These are phyloP conservation scores for Tuctoria greenei DNA, from an alignment of 176 grass and related monocot species.

Conservation along the genomic window DNA sequence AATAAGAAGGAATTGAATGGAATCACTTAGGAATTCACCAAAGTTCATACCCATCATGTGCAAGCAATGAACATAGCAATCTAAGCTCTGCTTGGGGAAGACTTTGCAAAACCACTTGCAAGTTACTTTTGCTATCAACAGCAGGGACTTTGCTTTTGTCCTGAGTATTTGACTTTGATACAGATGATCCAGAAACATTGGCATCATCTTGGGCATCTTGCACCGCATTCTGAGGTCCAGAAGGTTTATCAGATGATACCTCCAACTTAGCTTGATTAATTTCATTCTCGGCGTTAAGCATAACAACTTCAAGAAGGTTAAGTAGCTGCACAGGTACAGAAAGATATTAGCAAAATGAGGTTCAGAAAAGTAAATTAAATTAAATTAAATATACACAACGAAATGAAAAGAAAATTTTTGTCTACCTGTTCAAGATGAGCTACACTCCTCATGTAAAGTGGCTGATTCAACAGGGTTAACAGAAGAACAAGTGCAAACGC, in stretches of 20 bases:
- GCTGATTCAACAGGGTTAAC: constrained; percentile 82
- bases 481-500: constrained; percentile 79
- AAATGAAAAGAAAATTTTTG: not conserved
- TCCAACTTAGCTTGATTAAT: constrained; percentile 61
- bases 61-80: constrained; percentile 93
- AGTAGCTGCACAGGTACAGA: constrained; percentile 63
- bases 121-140: constrained; percentile 36
- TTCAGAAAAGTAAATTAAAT: not conserved
- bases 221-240: constrained; percentile 61
- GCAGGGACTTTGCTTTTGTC: constrained; percentile 31
- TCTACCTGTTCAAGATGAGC: constrained; percentile 97
- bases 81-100: constrained; percentile 78
- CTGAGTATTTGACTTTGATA: constrained; percentile 44
- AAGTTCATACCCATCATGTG: constrained; percentile 86
- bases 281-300: constrained; percentile 80
- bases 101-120: constrained; percentile 60
- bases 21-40: not conserved
- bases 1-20: not conserved
- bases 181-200: constrained; percentile 51
- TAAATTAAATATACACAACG: not conserved
- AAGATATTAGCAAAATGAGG: not conserved
- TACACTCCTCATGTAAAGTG: constrained; percentile 95
- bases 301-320: constrained; percentile 94
- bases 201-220: constrained; percentile 51
- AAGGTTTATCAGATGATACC: constrained; percentile 55